Conservation (phyloP, 148 eudicot genomes). For the Silene uniflora region DNA sequence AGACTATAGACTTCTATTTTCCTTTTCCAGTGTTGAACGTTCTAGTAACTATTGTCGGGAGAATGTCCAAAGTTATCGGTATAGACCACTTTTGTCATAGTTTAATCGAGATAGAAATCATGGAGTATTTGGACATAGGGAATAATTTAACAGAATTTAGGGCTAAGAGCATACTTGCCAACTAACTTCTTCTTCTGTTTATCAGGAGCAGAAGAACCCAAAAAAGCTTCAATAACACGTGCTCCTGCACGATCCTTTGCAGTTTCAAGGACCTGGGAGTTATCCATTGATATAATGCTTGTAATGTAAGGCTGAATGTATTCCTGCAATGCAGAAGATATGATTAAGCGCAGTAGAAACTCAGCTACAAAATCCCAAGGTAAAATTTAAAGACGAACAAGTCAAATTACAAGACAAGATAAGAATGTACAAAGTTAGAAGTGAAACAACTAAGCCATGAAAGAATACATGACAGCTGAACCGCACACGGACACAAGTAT, state of each 20-base stretch:
- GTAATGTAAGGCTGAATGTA: slow-evolving; percentile 63
- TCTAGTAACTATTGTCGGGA: not conserved
- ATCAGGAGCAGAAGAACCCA: slow-evolving; percentile 59
- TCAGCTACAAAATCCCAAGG: not conserved
- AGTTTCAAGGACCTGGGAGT: slow-evolving; percentile 48
- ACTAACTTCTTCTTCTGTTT: slow-evolving; percentile 76
- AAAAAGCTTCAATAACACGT: slow-evolving; percentile 86
- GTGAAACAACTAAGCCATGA: too few relatives aligned
- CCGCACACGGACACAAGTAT: too few relatives aligned
- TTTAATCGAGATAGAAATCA: not conserved
- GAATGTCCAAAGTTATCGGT: not conserved
- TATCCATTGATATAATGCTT: slow-evolving; percentile 85
- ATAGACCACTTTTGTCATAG: not conserved
- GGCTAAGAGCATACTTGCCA: slow-evolving; percentile 47
- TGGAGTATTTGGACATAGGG: not conserved
- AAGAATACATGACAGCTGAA: too few relatives aligned
- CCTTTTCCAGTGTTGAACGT: not conserved
- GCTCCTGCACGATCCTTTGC: slow-evolving; percentile 80
- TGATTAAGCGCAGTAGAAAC: not conserved
- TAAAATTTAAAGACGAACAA: not conserved
- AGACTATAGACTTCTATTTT: not conserved
- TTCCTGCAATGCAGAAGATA: slow-evolving; percentile 45
- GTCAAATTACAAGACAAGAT: too few relatives aligned
- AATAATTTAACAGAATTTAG: slow-evolving; percentile 1
- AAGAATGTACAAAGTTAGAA: too few relatives aligned